A percentile compares a stretch with the other conserved stretches of the same genome.
phyloP scores from a whole-genome alignment of 108 stramenopile species.

The Schizochytrium sp. region DNA sequence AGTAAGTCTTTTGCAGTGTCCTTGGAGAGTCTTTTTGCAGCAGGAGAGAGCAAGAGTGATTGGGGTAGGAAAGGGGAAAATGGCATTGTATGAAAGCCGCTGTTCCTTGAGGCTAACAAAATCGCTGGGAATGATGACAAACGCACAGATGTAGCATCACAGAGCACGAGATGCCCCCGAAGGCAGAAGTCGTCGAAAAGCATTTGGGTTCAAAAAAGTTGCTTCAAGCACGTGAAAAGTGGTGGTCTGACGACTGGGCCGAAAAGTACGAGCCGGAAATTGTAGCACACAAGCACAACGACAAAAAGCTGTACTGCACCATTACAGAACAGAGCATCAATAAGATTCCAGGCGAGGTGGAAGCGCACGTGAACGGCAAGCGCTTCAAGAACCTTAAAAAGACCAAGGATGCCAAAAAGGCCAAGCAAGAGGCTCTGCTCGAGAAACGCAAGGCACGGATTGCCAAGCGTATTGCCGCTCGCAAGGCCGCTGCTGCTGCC shows the following conservation, averaged over 20 bases:
- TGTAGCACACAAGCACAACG: constrained; percentile 12
- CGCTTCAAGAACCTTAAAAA: neutral
- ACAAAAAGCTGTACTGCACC: constrained; percentile 16
- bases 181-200: neutral
- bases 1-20: neutral
- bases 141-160: neutral
- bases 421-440: neutral
- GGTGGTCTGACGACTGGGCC: constrained; percentile 3
- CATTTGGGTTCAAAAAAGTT: constrained; percentile 5
- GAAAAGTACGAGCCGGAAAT: constrained; percentile 20
- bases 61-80: no score
- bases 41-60: no score
- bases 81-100: no score
- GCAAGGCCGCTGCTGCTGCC: neutral
- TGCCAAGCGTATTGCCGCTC: neutral
- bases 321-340: constrained; percentile 18
- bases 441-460: neutral
- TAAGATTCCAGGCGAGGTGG: constrained; percentile 15
- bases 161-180: constrained; percentile 12
- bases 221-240: neutral
- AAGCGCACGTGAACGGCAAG: constrained; percentile 23
- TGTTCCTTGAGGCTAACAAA: no score
- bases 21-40: no score
- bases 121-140: no score
- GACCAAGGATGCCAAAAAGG: neutral